These are phyloP conservation scores for Aureobasidium leucospermi DNA, from an alignment of 2,329 filamentous ascomycete genomes.

Conservation along the genomic window DNA sequence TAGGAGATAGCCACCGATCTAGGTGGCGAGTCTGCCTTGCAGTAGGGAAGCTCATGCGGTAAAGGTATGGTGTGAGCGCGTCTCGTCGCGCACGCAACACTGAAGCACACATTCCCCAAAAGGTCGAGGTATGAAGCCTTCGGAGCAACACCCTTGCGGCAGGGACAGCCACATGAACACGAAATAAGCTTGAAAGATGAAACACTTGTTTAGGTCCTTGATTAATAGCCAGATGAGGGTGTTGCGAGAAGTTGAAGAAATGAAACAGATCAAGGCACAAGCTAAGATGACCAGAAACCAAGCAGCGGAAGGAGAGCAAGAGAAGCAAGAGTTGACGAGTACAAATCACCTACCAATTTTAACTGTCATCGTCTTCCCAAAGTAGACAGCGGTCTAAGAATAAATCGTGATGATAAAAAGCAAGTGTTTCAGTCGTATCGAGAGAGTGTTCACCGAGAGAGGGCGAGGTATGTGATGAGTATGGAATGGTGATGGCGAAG, in stretches of 20 bases:
- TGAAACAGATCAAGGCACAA: neutral
- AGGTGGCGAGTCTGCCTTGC: slow-evolving; percentile 23
- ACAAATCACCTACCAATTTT: too few relatives aligned
- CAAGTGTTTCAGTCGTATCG: slow-evolving; percentile 5
- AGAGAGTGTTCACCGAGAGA: neutral
- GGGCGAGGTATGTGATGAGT: slow-evolving; percentile 17
- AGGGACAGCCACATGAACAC: slow-evolving; percentile 8
- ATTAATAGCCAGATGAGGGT: neutral
- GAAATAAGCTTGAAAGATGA: slow-evolving; percentile 14
- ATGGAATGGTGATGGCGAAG: slow-evolving; percentile 16
- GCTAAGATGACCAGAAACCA: too few relatives aligned
- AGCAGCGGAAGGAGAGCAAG: too few relatives aligned
- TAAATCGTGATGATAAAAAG: neutral
- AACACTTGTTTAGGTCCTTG: neutral
- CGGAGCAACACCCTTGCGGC: slow-evolving; percentile 26
- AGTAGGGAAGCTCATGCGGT: slow-evolving; percentile 19
- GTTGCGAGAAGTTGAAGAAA: neutral
- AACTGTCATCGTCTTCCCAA: too few relatives aligned
- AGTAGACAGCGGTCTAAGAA: too few relatives aligned
- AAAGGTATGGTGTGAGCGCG: neutral
- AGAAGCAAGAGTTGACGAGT: too few relatives aligned
- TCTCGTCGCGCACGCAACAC: neutral
- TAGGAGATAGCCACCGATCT: neutral
- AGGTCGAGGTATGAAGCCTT: slow-evolving; percentile 23
- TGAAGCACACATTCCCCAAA: slow-evolving; percentile 21